Evolutionary conservation across 2,329 filamentous ascomycete genomes (phyloP), one percentile per base, ranked within the genome.

Genomic region (Sporothrix brasiliensis): DNA sequence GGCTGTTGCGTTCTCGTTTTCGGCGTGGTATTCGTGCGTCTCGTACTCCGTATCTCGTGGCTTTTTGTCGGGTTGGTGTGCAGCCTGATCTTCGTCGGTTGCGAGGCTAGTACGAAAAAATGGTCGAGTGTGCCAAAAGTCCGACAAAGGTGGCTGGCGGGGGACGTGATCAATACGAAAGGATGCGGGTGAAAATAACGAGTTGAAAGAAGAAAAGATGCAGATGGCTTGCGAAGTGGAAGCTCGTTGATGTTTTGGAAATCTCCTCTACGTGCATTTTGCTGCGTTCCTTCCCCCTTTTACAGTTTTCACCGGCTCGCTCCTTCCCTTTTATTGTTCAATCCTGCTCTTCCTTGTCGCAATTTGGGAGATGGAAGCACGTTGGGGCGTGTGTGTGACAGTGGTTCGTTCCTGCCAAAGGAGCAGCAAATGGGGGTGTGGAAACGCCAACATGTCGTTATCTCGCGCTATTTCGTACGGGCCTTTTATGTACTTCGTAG

Each of bases 371-470:
- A 65, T 24, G 61, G 61, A 19, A 67, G 44, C 11, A 27, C 49
- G 50, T 30, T 67, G 65, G 50, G 30, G 65, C 50, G 63, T 53
- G 41, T n/a, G 63, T 66, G 61, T 27, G n/a, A 54, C 49, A 53
- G 21, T 58, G 16, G 44, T 16, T 69, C 47, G 67, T 69, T 69
- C 68, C 47, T 69, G 34, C 52, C 67, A 44, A 21, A 24, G 24
- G 14, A 34, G 66, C 50, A 49, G n/a, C 50, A 56, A 54, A 63
- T 47, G 30, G 39, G 34, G 52, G 34, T 44, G 53, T 21, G 41
- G 52, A 68, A 56, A 68, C 67, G 67, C 67, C 67, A 69, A 54
- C 44, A 1, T 9, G 68, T 53, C 56, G 68, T 69, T 69, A 69
- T 69, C 68, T 69, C 56, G 30, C 56, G 68, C 68, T 69, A 69